Percentiles rank a stretch among this genome's conserved stretches.
phyloP scores from a whole-genome alignment of 2,329 filamentous ascomycete genomes.

The Orbilia oligospora region DNA sequence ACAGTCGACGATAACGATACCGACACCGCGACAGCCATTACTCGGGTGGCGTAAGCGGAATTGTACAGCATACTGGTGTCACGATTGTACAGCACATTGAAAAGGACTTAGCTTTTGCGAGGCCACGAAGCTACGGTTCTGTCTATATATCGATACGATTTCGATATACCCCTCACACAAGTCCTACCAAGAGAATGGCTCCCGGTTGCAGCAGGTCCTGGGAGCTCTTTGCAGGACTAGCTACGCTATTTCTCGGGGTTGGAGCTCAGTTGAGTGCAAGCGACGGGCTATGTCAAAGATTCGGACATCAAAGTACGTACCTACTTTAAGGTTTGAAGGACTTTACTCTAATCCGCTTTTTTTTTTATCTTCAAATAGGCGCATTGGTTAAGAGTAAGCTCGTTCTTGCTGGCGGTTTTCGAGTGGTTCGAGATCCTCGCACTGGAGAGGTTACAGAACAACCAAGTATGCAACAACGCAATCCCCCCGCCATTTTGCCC shows the following conservation, averaged over 20 bases:
- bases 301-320: constrained; percentile 49
- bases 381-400: constrained; percentile 50
- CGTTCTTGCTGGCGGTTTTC: constrained; percentile 46
- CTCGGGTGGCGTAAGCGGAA: constrained; percentile 38
- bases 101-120: not conserved
- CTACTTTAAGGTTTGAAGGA: not conserved
- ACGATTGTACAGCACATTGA: constrained; percentile 14
- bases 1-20: not conserved
- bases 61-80: constrained; percentile 15
- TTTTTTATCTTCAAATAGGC: constrained; percentile 29
- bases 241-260: constrained; percentile 39
- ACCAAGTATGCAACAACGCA: constrained; percentile 55
- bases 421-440: constrained; percentile 41
- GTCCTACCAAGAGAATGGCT: constrained; percentile 22
- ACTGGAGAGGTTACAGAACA: constrained; percentile 37
- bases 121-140: not conserved
- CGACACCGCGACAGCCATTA: constrained; percentile 24
- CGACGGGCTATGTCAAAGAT: constrained; percentile 56
- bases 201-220: constrained; percentile 49
- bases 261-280: constrained; percentile 43
- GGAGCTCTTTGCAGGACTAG: constrained; percentile 52
- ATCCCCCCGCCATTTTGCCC: constrained; percentile 14
- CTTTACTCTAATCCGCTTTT: not conserved
- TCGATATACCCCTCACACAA: not conserved
- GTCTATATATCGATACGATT: not conserved